Evolutionary conservation across 495 filamentous ascomycete genomes (phyloP), one percentile per base, ranked within the genome.

Genomic region (Trichoderma erinaceum): DNA sequence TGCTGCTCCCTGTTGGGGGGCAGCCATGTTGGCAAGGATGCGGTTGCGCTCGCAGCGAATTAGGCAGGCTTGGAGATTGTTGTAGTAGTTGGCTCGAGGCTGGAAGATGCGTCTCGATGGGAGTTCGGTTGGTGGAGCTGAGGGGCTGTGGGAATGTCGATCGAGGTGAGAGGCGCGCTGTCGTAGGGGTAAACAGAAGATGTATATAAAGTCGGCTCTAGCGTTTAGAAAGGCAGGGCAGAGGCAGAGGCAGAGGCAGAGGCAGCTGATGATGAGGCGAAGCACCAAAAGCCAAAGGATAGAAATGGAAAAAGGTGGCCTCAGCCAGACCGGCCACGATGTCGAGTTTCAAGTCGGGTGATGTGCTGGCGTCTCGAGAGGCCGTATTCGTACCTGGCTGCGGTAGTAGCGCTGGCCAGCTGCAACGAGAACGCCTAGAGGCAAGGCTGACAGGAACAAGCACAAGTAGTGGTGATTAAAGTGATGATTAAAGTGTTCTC

Each of bases 121-220:
- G 8, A 29, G 56, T 27, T 27, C 56, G 56, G 56, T 61, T 18
- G 18, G 56, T 61, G 56, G 56, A 61, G 56, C 56, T 21, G 56
- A 61, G 56, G 25, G 56, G 50, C 50, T 21, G 56, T 18, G 56
- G 56, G 56, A 61, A 61, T 61, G 56, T 61, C 56, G 56, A 61
- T 61, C 56, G 56, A n/a, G 16, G 4, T 32, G 23, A 21, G 50
- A 56, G 2, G 15, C n/a, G 56, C 27, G 56, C 15, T 13, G 50
- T n/a, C 8, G 50, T 56, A 25, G 50, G 50, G 50, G 50, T 56
- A 21, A 56, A 56, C 43, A 46, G 12, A 18, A 1, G n/a, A 18
- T 21, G 50, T 25, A 21, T 56, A 56, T 56, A 56, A 56, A 56
- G 8, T 29, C 29, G 29, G 29, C 29, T 29, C 29, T 29, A 29